phyloP scores from a whole-genome alignment of 108 stramenopile species.

The Skeletonema marinoi region DNA sequence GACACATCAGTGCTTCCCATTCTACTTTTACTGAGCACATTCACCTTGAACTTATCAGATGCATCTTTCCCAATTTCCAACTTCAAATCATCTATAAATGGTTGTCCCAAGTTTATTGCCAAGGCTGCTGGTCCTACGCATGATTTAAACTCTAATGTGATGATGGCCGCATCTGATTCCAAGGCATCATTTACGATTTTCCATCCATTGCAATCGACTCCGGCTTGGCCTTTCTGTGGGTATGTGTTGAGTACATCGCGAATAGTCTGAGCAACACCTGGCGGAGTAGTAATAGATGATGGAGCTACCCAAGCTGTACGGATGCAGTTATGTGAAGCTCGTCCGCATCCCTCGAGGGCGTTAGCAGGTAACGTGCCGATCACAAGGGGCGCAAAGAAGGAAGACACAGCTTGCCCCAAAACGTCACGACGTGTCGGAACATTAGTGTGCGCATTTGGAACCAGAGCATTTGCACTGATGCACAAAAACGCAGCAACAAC shows the following conservation, averaged over 20 bases:
- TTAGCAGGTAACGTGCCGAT: slow-evolving; percentile 29
- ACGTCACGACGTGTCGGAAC: neutral
- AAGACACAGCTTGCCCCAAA: neutral
- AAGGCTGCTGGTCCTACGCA: slow-evolving; percentile 41
- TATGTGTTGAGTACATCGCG: slow-evolving; percentile 31
- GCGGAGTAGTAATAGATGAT: slow-evolving; percentile 3
- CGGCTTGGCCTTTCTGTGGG: slow-evolving; percentile 23
- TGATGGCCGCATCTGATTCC: slow-evolving; percentile 3
- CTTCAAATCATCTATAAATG: slow-evolving; percentile 40
- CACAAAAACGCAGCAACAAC: neutral
- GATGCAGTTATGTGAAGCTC: slow-evolving; percentile 71
- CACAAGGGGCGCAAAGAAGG: neutral
- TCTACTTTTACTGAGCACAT: slow-evolving; percentile 22
- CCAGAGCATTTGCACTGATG: neutral
- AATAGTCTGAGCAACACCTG: slow-evolving; percentile 1
- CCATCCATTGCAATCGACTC: slow-evolving; percentile 46
- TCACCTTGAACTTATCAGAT: slow-evolving; percentile 5
- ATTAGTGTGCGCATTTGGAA: neutral
- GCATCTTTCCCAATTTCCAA: slow-evolving; percentile 27
- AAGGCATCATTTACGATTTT: slow-evolving; percentile 11
- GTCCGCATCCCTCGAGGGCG: slow-evolving; percentile 69
- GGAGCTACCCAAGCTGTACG: slow-evolving; percentile 79
- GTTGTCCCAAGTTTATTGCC: slow-evolving; percentile 34
- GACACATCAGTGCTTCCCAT: slow-evolving; percentile 32
- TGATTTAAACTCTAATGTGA: slow-evolving; percentile 33